A percentile compares a stretch with the other conserved stretches of the same genome.
These are phyloP conservation scores for Aphanomyces euteiches DNA, from an alignment of 352 stramenopile genomes.

Conservation along the genomic window DNA sequence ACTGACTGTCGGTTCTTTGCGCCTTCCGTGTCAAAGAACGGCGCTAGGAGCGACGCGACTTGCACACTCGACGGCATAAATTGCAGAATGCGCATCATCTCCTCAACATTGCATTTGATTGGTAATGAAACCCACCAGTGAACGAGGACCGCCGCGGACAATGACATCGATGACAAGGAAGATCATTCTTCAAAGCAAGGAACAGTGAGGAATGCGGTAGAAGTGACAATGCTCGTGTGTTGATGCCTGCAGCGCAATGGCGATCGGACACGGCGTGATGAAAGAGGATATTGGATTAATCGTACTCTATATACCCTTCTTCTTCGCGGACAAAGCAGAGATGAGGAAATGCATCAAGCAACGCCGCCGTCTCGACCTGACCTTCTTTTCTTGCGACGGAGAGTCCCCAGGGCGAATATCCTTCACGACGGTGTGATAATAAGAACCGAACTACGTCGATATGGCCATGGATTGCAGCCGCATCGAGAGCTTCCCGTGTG, in stretches of 20 bases:
- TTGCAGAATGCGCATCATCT: background rate
- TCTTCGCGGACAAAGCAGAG: background rate
- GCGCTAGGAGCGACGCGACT: constrained; percentile 4
- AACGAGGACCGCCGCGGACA: no score
- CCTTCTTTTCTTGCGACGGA: background rate
- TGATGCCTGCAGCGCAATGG: no score
- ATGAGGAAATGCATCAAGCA: background rate
- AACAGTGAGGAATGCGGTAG: no score
- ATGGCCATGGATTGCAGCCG: constrained; percentile 17
- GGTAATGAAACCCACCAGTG: no score
- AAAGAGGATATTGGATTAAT: no score
- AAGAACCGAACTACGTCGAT: constrained; percentile 30
- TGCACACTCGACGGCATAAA: background rate
- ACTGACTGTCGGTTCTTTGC: background rate
- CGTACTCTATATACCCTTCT: no score
- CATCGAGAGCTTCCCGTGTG: constrained; percentile 16
- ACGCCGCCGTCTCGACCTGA: background rate
- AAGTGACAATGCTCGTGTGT: no score
- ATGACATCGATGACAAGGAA: no score
- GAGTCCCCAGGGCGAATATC: background rate
- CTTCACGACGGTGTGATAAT: constrained; percentile 11
- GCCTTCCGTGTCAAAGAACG: background rate
- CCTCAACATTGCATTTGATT: background rate
- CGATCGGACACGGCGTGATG: no score
- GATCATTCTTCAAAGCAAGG: no score